Conservation (phyloP, 805 yeast species). For the Myxozyma sirexii region DNA sequence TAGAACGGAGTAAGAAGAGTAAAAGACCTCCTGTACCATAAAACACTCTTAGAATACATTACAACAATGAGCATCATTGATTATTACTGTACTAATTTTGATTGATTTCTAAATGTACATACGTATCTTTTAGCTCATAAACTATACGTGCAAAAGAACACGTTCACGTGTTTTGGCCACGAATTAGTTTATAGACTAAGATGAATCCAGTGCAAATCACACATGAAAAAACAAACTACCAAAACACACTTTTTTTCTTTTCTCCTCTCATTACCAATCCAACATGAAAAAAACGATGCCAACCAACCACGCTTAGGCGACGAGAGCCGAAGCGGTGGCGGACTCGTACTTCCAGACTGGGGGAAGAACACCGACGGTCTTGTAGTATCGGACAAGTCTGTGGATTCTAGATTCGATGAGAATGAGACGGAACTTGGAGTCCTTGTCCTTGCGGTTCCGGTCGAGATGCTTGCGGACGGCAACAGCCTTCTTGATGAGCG, state of each 20-base stretch:
- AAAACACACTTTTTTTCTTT: not conserved
- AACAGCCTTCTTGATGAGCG: conserved; percentile 99
- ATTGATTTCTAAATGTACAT: conserved; percentile 7
- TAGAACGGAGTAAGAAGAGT: conserved; percentile 25
- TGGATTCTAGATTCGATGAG: conserved; percentile 99
- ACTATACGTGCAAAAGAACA: not conserved
- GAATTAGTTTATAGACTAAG: not conserved
- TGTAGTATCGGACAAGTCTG: conserved; percentile 99
- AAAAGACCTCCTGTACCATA: not conserved
- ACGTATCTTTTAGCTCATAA: not conserved
- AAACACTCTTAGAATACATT: not conserved
- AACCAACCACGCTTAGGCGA: conserved; percentile 62
- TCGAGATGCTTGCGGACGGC: conserved; percentile 99
- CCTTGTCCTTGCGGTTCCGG: conserved; percentile 99
- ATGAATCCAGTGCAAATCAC: not conserved
- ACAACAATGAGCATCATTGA: not conserved
- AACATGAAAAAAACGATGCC: not conserved
- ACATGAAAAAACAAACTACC: conserved; percentile 1
- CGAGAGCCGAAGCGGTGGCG: conserved; percentile 99
- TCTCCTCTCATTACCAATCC: not conserved
- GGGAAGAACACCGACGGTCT: conserved; percentile 98
- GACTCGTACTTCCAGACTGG: conserved; percentile 99
- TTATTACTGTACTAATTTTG: not conserved
- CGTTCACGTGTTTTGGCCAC: not conserved
- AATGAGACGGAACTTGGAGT: conserved; percentile 99